Conservation (phyloP, 225 moss, liverwort and hornwort genomes). For the Pseudoscleropodium purum region DNA sequence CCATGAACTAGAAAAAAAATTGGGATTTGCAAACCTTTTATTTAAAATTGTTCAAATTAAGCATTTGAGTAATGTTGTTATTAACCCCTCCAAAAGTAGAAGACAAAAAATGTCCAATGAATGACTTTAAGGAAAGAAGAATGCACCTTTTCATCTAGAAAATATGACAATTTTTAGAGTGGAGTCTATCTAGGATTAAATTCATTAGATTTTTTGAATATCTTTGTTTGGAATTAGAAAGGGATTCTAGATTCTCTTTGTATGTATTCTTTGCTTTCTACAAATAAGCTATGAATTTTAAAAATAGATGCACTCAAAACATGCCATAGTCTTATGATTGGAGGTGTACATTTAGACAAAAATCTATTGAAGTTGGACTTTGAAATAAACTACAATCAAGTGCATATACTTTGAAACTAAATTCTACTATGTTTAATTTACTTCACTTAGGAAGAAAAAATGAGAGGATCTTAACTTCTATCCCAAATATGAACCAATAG, state of each 20-base stretch:
- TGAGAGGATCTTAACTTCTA: not conserved
- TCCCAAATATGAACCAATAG: too few species aligned
- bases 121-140: not conserved
- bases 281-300: not conserved
- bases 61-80: not conserved
- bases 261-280: not conserved
- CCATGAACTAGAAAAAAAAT: not conserved
- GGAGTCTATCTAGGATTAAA: fast-evolving
- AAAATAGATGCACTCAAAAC: not conserved
- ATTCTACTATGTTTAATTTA: not conserved
- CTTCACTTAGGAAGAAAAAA: not conserved
- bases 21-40: too few species aligned
- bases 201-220: not conserved
- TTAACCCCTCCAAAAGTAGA: fast-evolving
- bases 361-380: not conserved
- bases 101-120: not conserved
- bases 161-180: not conserved
- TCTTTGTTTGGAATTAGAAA: not conserved
- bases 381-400: not conserved
- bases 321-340: not conserved
- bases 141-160: not conserved
- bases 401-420: not conserved
- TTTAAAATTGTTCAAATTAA: not conserved
- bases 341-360: not conserved
- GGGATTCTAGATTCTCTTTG: not conserved